A percentile compares a stretch with the other conserved stretches of the same genome.
These are phyloP conservation scores for Fusarium protoensiforme DNA, from an alignment of 2,329 filamentous ascomycete genomes.

Conservation along the genomic window DNA sequence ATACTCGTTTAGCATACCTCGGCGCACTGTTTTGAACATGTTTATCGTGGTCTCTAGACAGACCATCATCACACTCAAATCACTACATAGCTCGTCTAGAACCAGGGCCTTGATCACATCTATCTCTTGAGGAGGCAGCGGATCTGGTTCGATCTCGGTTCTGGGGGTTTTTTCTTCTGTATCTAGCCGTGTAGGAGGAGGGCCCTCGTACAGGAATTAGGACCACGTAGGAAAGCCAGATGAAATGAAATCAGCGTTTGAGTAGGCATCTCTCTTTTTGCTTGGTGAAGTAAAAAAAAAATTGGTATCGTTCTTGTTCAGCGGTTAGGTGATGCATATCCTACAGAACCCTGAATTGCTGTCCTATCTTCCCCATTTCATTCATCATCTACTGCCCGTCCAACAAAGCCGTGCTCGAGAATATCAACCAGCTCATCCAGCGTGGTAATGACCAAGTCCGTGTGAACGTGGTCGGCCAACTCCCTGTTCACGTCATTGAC, in stretches of 20 bases:
- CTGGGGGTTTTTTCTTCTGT: slow-evolving; percentile 23
- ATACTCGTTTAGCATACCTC: slow-evolving; percentile 47
- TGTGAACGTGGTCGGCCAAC: slow-evolving; percentile 77
- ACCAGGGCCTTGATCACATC: slow-evolving; percentile 15
- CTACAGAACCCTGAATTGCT: background rate
- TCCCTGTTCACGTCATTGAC: slow-evolving; percentile 83
- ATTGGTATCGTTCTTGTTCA: background rate
- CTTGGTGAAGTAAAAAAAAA: slow-evolving; percentile 1
- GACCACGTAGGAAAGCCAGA: slow-evolving; percentile 38
- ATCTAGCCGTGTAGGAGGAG: slow-evolving; percentile 34
- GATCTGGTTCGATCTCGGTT: slow-evolving; percentile 30
- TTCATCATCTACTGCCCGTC: slow-evolving; percentile 47
- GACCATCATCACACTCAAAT: slow-evolving; percentile 35
- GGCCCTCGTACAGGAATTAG: slow-evolving; percentile 30
- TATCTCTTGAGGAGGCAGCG: slow-evolving; percentile 26
- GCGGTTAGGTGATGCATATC: background rate
- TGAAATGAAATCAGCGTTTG: slow-evolving; percentile 35
- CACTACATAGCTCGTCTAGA: slow-evolving; percentile 36
- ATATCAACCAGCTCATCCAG: slow-evolving; percentile 82
- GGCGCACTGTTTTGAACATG: slow-evolving; percentile 46
- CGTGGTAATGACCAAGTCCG: slow-evolving; percentile 76
- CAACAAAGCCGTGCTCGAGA: slow-evolving; percentile 79
- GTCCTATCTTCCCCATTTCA: background rate
- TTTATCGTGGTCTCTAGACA: slow-evolving; percentile 37
- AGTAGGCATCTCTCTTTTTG: slow-evolving; percentile 8